Base-by-base conservation (phyloP, 192 early-diverging fungal genomes). In the Linderina pennispora region DNA sequence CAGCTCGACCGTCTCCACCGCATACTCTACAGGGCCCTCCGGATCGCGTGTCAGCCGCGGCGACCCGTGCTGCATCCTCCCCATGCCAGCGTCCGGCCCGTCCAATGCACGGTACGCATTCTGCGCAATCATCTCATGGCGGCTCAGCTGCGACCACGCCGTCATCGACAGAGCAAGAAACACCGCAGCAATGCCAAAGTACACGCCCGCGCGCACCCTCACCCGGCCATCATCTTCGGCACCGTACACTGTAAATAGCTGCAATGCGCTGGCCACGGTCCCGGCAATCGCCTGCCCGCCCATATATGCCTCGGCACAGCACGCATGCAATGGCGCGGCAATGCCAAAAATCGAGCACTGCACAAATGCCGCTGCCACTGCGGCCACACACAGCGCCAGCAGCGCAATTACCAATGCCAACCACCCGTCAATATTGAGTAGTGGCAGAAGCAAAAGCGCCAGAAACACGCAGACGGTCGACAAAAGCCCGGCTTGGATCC, bases 301-400 rank as follows among this genome's bases (percentile, higher is more conserved):
- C 79, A 90, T 85, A 23, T 80, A 79, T 1, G 80, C 86, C 44
- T 88, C 82, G 13, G 80, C 73, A 48, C 85, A 83, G 43, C 50
- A 56, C 23, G 78, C 64, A 15, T 83, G 80, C 45, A 88, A 74
- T 44, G 63, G 56, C 7, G 84, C 78, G 0, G 78, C 85, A 21
- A 82, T 69, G 23, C 77, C 83, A 65, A 84, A 86, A 22, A 85
- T 73, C 20, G 76, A 82, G 50, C 78, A 80, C 54, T 88, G 86
- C 8, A 79, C 68, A 21, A 82, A 77, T 7, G 82, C 78, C 0
- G 83, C 83, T 7, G 77, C 75, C 6, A 73, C 74, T 10, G 82
- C 80, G 5, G 77, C 75, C 34, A 37, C 47, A 18, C 60, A 50
- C 3, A 87, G 36, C 2, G 75, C 69, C 6, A 82, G 26, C 23